Evolutionary conservation across 495 filamentous ascomycete species (phyloP).

Genomic region (Staphylotrichum longicolle): DNA sequence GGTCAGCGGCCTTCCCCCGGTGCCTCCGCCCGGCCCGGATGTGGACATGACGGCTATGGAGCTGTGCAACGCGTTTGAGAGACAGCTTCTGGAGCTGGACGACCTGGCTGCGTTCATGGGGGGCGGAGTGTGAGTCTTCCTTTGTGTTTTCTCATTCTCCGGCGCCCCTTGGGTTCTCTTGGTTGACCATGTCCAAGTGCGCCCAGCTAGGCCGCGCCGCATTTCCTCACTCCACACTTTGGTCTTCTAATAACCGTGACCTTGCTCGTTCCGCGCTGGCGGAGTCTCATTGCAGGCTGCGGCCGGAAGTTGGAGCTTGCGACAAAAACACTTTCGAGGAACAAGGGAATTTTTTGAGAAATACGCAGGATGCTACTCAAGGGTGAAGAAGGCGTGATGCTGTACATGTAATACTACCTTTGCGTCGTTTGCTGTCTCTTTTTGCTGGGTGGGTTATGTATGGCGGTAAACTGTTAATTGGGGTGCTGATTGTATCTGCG

Average conservation of each 20-base stretch:
- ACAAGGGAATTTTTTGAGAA: too few relatives aligned
- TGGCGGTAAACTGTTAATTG: background rate
- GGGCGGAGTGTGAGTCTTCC: conserved; percentile 45
- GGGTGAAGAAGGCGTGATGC: background rate
- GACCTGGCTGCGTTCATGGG: conserved; percentile 55
- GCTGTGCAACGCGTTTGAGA: conserved; percentile 49
- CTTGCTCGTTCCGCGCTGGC: too few relatives aligned
- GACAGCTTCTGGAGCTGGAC: conserved; percentile 50
- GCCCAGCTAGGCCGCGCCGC: conserved; percentile 24
- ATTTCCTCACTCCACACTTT: too few relatives aligned
- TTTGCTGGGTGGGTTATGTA: background rate
- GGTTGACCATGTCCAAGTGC: conserved; percentile 19
- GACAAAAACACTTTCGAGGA: too few relatives aligned
- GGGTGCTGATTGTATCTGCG: background rate
- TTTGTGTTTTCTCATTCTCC: conserved; percentile 2
- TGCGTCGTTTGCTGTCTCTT: background rate
- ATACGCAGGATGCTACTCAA: too few relatives aligned
- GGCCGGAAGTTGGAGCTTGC: too few relatives aligned
- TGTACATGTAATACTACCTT: background rate
- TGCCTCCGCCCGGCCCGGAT: conserved; percentile 22
- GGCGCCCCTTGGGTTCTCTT: conserved; percentile 1
- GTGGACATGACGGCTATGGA: conserved; percentile 51
- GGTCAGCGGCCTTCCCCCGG: conserved; percentile 19
- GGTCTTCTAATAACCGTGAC: too few relatives aligned
- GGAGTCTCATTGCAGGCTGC: too few relatives aligned